Evolutionary conservation across 345 rosid species (phyloP), one percentile per base, ranked within the genome.

Genomic region (Camelina laxa): DNA sequence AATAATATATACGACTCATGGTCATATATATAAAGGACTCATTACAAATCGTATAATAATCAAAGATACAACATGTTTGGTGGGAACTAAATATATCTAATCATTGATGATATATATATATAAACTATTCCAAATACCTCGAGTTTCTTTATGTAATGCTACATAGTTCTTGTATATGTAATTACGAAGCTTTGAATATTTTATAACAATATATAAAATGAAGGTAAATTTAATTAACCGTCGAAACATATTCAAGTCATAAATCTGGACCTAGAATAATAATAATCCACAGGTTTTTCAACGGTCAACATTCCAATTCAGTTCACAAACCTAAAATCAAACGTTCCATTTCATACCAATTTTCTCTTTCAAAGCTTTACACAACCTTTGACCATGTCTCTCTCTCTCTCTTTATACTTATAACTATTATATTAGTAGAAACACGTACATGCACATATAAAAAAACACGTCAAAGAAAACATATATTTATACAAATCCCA

Each of bases 271-370:
- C 47, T 16, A 22, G 38, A 76, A 45, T 44, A 76, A 41, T 35
- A 76, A 41, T 35, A 70, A 63, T 36, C 48, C 31, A 38, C 11
- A 64, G 7, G 30, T 56, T 27, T 27, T 65, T 77, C 80, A 77
- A 70, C 80, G 80, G 80, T 77, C 80, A 77, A 77, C 72, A 58
- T 77, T 77, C 72, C 76, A 77, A 70, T 17, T 36, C 3, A 63
- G 75, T 70, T 76, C 66, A 76, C 75, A 76, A 56, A 63, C 51
- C 67, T 63, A 35, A 35, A 64, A 70, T 65, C 80, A 70, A 70
- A 76, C 47, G 62, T 76, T 76, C 65, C 50, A 47, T 63, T 76
- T 63, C 80, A 38, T 47, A 53, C 70, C 54, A 66, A 56, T 67
- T 38, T 42, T 49, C 16, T 39, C 13, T 70, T 77, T 64, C 73